Conservation (phyloP, 176 grass and related monocot species). For the Eragrostis curvula region DNA sequence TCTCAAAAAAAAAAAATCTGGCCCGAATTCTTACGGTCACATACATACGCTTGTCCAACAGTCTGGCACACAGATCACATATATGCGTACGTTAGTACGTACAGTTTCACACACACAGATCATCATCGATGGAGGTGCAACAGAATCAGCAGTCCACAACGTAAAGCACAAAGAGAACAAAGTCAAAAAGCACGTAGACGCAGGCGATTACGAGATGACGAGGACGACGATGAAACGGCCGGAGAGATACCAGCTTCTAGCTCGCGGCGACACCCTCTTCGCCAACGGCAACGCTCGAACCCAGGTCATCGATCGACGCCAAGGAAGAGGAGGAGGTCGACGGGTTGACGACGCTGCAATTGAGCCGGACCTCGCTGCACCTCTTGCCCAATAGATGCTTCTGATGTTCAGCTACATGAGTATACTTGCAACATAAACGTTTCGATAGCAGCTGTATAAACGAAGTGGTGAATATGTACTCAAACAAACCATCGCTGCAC, state of each 20-base stretch:
- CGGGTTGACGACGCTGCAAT: conserved; percentile 58
- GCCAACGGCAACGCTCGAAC: neutral
- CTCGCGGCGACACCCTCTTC: conserved; percentile 22
- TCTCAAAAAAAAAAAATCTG: no score
- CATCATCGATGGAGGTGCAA: neutral
- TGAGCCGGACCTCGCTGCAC: conserved; percentile 47
- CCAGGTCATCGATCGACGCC: neutral
- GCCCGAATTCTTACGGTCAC: no score
- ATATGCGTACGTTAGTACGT: no score
- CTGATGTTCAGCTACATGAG: no score
- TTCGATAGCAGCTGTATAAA: no score
- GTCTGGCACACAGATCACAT: no score
- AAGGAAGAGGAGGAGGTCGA: neutral
- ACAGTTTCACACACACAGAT: neutral
- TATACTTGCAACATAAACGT: no score
- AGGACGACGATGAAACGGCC: neutral
- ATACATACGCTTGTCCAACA: neutral
- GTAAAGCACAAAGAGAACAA: neutral
- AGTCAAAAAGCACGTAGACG: no score
- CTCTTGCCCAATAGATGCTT: no score
- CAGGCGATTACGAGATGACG: neutral
- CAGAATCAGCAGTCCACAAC: neutral
- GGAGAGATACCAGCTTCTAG: neutral
- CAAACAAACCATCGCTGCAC: no score
- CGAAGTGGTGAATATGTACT: no score